Evolutionary conservation across 768 basidiomycete genomes (phyloP), one percentile per base, ranked within the genome.

Genomic region (Termitomyces heimii): DNA sequence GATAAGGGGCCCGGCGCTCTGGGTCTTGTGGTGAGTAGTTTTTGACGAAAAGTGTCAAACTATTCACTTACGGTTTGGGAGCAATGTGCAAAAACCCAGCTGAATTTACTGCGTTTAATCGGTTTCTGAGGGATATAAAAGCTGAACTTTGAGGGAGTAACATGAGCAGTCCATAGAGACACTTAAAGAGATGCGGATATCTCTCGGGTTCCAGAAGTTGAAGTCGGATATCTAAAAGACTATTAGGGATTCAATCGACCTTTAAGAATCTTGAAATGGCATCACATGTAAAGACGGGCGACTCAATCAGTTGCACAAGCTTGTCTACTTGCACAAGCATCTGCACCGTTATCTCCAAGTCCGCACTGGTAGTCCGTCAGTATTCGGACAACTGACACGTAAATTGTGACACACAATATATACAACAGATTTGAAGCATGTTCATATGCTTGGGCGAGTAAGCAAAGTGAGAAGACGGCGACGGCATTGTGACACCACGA

Each of bases 401-500:
- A 52, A 32, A 10, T 40, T 29, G 8, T 18, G 22, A 67, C 70
- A 59, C 68, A 94, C 96, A 99, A 98, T 58, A 97, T 98, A 60
- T 92, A 88, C 18, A 99, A 77, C 4, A 99, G 80, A 69, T 95
- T 98, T 22, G 94, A 96, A 1, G 96, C 97, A 71, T 99, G 97
- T 69, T 99, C 97, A 63, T 99, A 99, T 3, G 97, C 96, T 69
- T 99, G 97, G 5, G 97, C 97, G 26, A 99, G 79, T 29, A 99
- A 79, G 70, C 97, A 99, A 6, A 99, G 79, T 1, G 97, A 94
- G 68, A 99, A 97, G 1, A 94, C 94, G 0, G 97, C 89, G 43
- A 98, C 95, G 1, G 96, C 91, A 66, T 98, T 98, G 65, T 99
- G 97, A 68, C 94, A 98, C 97, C 97, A 99, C 20, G 94, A 98